Base-by-base conservation (phyloP, 306 rosid species). In the Rubus parviflorus region DNA sequence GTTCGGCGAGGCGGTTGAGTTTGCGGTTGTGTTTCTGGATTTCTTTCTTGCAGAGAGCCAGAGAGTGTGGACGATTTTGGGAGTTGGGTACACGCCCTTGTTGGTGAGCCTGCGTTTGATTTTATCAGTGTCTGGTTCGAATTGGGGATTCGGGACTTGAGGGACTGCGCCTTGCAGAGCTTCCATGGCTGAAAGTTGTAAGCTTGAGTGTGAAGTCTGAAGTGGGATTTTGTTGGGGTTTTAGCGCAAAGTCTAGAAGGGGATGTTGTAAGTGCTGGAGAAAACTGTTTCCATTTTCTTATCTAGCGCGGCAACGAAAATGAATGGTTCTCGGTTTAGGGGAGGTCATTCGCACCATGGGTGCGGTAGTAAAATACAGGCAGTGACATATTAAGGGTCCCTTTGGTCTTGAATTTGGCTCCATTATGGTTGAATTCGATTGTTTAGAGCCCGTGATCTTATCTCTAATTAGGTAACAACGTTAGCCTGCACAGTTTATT, bases 31-130 rank as follows among this genome's bases (percentile, higher is more conserved):
- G 90, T 54, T 92, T 94, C 45, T 92, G 98, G 76, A 90, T 84
- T 77, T 94, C 82, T 63, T 92, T 94, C 81, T 89, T 90, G 85
- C 98, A 91, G 79, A 92, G n/a, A n/a, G n/a, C n/a, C n/a, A n/a
- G n/a, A n/a, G 86, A 22, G 79, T 78, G 96, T 90, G 98, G 77
- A 94, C 35, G 53, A 92, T 89, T 77, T 88, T 92, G 42, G 97
- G 97, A 4, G 96, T 85, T 17, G 98, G 91, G 35, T 52, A 5
- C 5, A 92, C 88, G 48, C 90, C 92, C 76, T 84, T 81, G 38
- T 85, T 74, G 45, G 82, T 80, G 68, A 94, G 95, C 57, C 9
- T 73, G 54, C 83, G 87, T 68, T 88, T 89, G 82, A 94, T 89
- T 23, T 57, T 86, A 16, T 84, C 87, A 25, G 85, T 62, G 87